A percentile compares a stretch with the other conserved stretches of the same genome.
Conservation (phyloP, 148 eudicot genomes). For the Silene uniflora region DNA sequence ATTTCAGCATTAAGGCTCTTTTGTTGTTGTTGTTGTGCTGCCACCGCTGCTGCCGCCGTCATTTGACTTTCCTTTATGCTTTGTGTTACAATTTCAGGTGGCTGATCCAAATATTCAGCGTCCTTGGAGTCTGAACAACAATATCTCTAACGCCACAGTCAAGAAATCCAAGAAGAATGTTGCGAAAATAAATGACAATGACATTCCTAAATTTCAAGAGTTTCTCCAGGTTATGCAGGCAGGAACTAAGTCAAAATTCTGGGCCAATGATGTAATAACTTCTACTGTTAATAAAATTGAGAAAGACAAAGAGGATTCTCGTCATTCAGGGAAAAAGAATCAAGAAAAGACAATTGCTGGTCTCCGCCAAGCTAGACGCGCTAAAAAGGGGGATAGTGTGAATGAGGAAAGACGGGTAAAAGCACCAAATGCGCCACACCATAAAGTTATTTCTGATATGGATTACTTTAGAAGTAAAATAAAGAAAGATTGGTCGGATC, state of each 20-base stretch:
- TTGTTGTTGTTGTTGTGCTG: too few species aligned
- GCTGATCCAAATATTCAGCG: too few species aligned
- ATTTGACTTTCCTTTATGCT: neutral
- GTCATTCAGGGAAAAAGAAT: constrained; percentile 22
- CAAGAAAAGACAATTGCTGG: constrained; percentile 19
- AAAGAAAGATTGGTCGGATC: constrained; percentile 79
- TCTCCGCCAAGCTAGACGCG: constrained; percentile 24
- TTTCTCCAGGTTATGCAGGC: constrained; percentile 80
- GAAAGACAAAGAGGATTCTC: constrained; percentile 17
- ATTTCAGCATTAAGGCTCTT: too few species aligned
- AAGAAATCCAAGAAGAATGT: constrained; percentile 21
- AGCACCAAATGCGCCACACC: constrained; percentile 23
- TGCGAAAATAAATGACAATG: constrained; percentile 28
- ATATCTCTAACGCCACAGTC: constrained; percentile 28
- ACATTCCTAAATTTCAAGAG: constrained; percentile 64
- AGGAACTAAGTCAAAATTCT: constrained; percentile 66
- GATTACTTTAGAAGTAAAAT: constrained; percentile 83
- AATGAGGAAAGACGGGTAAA: constrained; percentile 28
- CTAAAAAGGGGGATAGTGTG: constrained; percentile 26
- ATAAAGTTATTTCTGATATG: constrained; percentile 55
- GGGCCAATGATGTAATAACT: constrained; percentile 70
- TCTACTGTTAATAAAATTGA: constrained; percentile 33
- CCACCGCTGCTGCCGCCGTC: too few species aligned
- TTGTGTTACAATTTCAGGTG: constrained; percentile 40
- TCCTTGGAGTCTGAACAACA: too few species aligned